Conservation (phyloP, 257 asterid genomes). For the Solanum neorickii region DNA sequence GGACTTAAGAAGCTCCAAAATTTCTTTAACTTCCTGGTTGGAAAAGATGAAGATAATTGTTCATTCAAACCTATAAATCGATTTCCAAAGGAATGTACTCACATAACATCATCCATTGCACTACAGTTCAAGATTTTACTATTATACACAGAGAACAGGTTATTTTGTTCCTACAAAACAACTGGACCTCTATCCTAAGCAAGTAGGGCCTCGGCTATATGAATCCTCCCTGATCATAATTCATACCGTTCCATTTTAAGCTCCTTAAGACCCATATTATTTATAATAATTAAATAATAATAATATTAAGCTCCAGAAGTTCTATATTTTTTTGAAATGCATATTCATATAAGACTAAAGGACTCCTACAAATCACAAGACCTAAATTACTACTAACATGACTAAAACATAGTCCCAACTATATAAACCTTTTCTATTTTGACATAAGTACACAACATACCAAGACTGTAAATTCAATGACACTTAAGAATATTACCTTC, state of each 20-base stretch:
- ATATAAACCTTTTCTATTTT: neutral
- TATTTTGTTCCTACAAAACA: neutral
- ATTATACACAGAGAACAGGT: neutral
- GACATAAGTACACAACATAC: neutral
- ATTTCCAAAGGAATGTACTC: neutral
- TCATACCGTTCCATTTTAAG: neutral
- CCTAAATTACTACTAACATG: neutral
- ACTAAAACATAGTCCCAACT: neutral
- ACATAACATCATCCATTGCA: neutral
- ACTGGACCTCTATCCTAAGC: neutral
- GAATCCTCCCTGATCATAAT: neutral
- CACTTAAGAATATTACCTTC: neutral
- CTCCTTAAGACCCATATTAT: neutral
- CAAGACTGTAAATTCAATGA: neutral
- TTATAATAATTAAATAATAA: neutral
- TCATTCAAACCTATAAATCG: neutral
- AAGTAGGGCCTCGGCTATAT: neutral
- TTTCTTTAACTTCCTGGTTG: constrained; percentile 92
- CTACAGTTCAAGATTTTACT: neutral
- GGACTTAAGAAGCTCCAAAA: constrained; percentile 91
- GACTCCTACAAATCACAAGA: neutral
- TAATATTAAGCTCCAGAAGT: neutral
- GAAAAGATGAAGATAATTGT: neutral
- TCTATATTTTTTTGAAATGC: neutral
- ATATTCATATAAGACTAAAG: neutral